Evolutionary conservation across 2,329 filamentous ascomycete species (phyloP).

Genomic region (Alternaria sp.): DNA sequence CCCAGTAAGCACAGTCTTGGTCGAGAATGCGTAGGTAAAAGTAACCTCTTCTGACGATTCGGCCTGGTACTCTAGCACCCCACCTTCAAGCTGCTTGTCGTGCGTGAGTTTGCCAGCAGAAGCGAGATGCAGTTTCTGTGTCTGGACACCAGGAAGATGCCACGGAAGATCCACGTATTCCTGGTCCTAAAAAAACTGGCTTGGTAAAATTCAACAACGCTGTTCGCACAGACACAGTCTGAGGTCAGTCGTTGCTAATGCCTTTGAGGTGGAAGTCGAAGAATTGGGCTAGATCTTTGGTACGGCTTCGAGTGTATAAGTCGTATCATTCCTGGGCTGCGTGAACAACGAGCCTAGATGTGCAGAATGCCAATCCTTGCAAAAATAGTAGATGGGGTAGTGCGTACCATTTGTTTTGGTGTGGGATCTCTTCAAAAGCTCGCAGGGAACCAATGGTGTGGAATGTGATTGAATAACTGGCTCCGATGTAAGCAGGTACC

Average conservation of each 20-base stretch:
- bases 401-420: constrained; percentile 12
- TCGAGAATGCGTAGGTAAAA: constrained; percentile 5
- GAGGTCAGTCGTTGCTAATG: constrained; percentile 57
- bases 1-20: not conserved
- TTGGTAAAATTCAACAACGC: constrained; percentile 33
- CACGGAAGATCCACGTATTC: not conserved
- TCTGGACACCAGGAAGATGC: not conserved
- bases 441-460: constrained; percentile 26
- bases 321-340: constrained; percentile 31
- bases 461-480: constrained; percentile 20
- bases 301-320: constrained; percentile 16
- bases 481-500: constrained; percentile 23
- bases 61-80: not conserved
- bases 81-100: not conserved
- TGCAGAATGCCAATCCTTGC: not conserved
- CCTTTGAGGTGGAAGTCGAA: constrained; percentile 59
- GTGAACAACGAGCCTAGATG: constrained; percentile 18
- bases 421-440: constrained; percentile 10
- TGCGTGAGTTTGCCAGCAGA: not conserved
- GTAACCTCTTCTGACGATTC: not conserved
- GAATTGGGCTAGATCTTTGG: constrained; percentile 44
- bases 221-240: constrained; percentile 57
- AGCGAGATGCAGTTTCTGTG: not conserved
- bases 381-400: not conserved
- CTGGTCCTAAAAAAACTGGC: not conserved